Conservation (phyloP, 1,139 yeast species). For the Blastobotrys apis region DNA sequence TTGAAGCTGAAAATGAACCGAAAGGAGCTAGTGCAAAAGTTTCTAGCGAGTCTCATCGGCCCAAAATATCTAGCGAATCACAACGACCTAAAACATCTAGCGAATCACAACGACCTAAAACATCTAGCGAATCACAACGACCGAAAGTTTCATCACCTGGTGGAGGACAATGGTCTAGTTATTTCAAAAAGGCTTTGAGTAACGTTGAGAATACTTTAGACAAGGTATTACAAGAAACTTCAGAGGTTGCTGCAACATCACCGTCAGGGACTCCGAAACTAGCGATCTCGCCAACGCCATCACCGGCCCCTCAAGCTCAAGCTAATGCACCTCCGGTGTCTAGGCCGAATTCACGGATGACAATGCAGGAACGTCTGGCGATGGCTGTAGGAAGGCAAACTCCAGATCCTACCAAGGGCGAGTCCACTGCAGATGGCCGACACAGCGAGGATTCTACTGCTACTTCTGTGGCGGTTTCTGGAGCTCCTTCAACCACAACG, state of each 20-base stretch:
- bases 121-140: neutral
- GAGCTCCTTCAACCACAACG: neutral
- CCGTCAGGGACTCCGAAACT: neutral
- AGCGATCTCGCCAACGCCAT: neutral
- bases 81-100: neutral
- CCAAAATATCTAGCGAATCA: neutral
- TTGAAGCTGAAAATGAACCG: no score
- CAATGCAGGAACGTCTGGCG: constrained; percentile 77
- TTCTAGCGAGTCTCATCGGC: neutral
- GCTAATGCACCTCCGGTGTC: constrained; percentile 38
- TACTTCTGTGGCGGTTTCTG: neutral
- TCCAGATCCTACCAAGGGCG: neutral
- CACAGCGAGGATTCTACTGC: neutral
- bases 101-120: neutral
- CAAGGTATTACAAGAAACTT: constrained; percentile 33
- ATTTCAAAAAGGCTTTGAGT: constrained; percentile 37
- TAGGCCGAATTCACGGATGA: constrained; percentile 37
- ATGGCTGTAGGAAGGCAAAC: constrained; percentile 51
- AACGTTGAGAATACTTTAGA: constrained; percentile 39
- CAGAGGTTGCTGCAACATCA: constrained; percentile 13
- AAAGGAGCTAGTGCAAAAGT: no score
- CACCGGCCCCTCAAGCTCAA: constrained; percentile 5
- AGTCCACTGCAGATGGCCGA: neutral
- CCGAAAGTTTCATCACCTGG: neutral
- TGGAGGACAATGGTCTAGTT: constrained; percentile 31